Percentiles rank a stretch among this genome's conserved stretches.
Evolutionary conservation across 148 eudicot genomes (phyloP).

Genomic region (Vaccinium myrtillus): DNA sequence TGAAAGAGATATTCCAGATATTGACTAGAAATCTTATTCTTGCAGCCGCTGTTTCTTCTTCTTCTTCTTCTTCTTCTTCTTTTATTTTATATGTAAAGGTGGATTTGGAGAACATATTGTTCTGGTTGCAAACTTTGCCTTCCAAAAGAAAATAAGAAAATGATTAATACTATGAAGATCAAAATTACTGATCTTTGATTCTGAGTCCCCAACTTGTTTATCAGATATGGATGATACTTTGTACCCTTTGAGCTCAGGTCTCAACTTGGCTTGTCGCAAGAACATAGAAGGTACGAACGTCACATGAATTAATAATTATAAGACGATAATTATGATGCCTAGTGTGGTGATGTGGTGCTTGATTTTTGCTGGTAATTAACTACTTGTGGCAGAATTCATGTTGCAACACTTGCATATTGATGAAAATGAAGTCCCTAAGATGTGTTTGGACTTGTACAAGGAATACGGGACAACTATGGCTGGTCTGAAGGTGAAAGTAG

Average conservation of each 20-base stretch:
- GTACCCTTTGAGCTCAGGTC: slow-evolving; percentile 84
- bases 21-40: neutral
- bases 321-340: neutral
- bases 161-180: neutral
- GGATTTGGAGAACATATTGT: neutral
- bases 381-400: slow-evolving; percentile 59
- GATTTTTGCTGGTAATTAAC: neutral
- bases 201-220: neutral
- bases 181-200: neutral
- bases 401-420: slow-evolving; percentile 56
- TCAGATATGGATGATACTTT: slow-evolving; percentile 89
- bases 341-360: neutral
- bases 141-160: neutral
- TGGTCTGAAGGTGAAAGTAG: slow-evolving; percentile 69
- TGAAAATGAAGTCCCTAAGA: slow-evolving; percentile 64
- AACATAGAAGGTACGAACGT: slow-evolving; percentile 70
- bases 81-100: neutral
- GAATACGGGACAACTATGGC: slow-evolving; percentile 99
- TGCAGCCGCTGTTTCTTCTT: neutral
- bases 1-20: neutral
- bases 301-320: neutral
- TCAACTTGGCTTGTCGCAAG: slow-evolving; percentile 86
- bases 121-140: neutral
- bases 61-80: neutral
- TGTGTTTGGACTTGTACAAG: slow-evolving; percentile 81